Base-by-base conservation (phyloP, 495 filamentous ascomycete genomes). In the Podospora appendiculata region DNA sequence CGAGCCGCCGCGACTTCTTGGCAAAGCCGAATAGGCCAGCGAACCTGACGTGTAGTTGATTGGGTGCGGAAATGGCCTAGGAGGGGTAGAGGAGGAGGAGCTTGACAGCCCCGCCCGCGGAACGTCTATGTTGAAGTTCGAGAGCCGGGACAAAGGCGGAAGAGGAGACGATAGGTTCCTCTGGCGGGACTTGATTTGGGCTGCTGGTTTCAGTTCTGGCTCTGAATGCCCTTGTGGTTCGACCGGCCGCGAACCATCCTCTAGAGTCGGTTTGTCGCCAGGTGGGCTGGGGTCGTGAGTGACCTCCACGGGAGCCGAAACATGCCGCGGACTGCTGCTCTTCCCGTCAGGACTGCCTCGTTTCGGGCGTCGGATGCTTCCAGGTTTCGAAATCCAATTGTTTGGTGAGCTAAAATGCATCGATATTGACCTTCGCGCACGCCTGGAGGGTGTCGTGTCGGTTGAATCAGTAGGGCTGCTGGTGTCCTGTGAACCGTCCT, bases 41-140 rank as follows among this genome's bases (percentile, higher is more conserved):
- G 69, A 60, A 52, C 51, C 47, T 5, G 60, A 56, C 55, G 56
- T 58, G 32, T 63, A 66, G 41, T 61, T 63, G 16, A 63, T 50
- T 11, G 60, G 56, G 18, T 17, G 57, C 48, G 53, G 61, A 51
- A 33, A 50, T 52, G 47, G 55, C 42, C 52, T 65, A 8, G 62
- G 53, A 19, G 54, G 49, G 1, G 39, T 59, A 49, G 58, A 38
- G 11, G 70, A 66, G 16, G 70, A 69, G 14, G 70, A 62, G 60
- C 69, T 53, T 51, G 75, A 44, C 53, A 68, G 11, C 50, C 70
- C 63, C 49, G 75, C 56, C 42, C 72, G 73, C 16, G 72, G 67
- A 32, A 76, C 63, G 50, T 83, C 78, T 35, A 82, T 60, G 54
- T 79, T 77, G 52, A 82, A 82, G 57, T 70, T 76, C 10, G 80